Evolutionary conservation across 2,329 filamentous ascomycete genomes (phyloP), one percentile per base, ranked within the genome.

Genomic region (Helminthosporium solani): DNA sequence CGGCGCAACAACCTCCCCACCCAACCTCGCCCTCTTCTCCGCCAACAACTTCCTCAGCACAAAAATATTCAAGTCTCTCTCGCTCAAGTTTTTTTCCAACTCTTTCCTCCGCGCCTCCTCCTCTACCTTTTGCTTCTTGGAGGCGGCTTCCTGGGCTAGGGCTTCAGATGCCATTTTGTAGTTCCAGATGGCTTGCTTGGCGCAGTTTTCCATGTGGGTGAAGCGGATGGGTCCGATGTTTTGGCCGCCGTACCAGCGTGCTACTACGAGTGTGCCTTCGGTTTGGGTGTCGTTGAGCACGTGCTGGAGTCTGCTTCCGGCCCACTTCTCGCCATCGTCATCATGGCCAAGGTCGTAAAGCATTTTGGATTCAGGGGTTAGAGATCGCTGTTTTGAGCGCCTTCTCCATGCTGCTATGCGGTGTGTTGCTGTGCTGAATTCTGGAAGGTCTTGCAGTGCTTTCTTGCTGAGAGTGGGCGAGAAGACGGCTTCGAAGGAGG

Each of bases 271-370:
- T 2, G 67, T 61, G 18, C 78, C 78, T 34, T 67, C 63, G 12
- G 73, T 71, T 15, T 72, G 61, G 52, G 72, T 67, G 9, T 73
- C 70, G 19, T 69, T 66, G 11, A 81, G 68, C 18, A 79, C 69
- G 44, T 72, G 70, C 55, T 74, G 67, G 3, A 81, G 64, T 19
- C 70, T 70, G 46, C 70, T 73, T 3, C 77, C 78, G 0, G 71
- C 78, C 60, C 77, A 75, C 42, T 72, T 74, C 57, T 81, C 78
- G 12, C 78, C 78, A 50, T 81, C 78, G 47, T 81, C 78, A 44
- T 80, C 77, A 40, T 73, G 69, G 11, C 74, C 75, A 0, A 68
- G 61, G 31, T 75, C 70, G 53, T 72, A 77, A 4, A 72, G 46
- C 0, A 70, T 59, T 25, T 66, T 67, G 1, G 60, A 54, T 20